A percentile compares a stretch with the other conserved stretches of the same genome.
Evolutionary conservation across 768 basidiomycete genomes (phyloP).

Genomic region (Pleurotus djamor): DNA sequence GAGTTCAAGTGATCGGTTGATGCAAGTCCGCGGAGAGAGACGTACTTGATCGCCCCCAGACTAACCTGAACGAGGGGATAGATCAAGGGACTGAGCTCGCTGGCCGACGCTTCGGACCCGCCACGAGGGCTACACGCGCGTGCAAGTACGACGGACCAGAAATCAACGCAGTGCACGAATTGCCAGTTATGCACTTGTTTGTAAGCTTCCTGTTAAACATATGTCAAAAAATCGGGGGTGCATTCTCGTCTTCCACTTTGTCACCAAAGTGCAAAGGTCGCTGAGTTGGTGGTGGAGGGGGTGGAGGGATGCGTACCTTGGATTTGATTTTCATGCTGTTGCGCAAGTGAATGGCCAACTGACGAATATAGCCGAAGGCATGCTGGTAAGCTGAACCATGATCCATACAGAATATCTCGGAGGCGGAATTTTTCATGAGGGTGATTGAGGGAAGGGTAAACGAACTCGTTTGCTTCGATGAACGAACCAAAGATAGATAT

Average conservation of each 20-base stretch:
- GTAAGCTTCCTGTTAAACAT: constrained; percentile 69
- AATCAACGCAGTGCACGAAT: constrained; percentile 93
- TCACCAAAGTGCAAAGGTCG: too few relatives aligned
- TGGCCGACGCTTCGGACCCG: constrained; percentile 55
- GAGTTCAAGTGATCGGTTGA: not conserved
- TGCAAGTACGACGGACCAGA: constrained; percentile 90
- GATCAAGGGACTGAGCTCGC: constrained; percentile 83
- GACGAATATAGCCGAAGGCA: constrained; percentile 93
- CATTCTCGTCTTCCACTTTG: too few relatives aligned
- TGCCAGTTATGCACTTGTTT: constrained; percentile 99
- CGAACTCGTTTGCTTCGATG: constrained; percentile 79
- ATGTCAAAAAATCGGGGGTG: not conserved
- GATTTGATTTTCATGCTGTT: constrained; percentile 88
- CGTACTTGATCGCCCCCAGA: constrained; percentile 89
- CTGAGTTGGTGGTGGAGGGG: not conserved
- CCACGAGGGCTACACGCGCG: constrained; percentile 69
- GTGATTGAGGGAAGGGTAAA: constrained; percentile 91
- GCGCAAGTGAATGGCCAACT: constrained; percentile 89
- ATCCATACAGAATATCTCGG: constrained; percentile 83
- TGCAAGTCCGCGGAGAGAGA: constrained; percentile 13
- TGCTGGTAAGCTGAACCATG: constrained; percentile 83
- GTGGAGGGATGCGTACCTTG: constrained; percentile 48
- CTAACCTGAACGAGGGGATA: constrained; percentile 96
- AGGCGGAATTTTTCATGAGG: constrained; percentile 97
- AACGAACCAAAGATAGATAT: constrained; percentile 86